Evolutionary conservation across 2,329 filamentous ascomycete genomes (phyloP), one percentile per base, ranked within the genome.

Genomic region (Plectosphaerella plurivora): DNA sequence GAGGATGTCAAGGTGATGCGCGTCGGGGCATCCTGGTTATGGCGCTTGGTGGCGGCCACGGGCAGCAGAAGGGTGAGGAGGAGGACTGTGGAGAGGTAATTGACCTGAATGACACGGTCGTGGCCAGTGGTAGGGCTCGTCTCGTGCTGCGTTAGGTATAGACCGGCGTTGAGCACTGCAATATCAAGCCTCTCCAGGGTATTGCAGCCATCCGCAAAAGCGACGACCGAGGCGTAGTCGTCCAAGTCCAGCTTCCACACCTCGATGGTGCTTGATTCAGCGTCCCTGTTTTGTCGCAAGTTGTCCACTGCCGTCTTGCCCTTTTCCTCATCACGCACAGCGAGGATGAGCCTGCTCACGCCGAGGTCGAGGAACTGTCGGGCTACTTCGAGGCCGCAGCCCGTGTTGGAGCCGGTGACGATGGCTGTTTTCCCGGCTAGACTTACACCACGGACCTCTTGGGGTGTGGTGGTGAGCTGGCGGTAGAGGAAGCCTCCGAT

Each of bases 51-150:
- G 51, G 72, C 70, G 2, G 81, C 63, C 33, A 73, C 70, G 0
- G 76, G 78, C 0, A 82, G 59, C 4, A 81, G 52, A 0, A 79
- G 63, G 1, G 79, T 59, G 0, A 68, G 69, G 1, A 83, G 64
- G 1, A 82, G 61, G 8, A 76, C 68, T 0, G 76, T 81, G 18
- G 68, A 74, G 52, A 82, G 67, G n/a, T 79, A 77, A 54, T 83
- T 82, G 44, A 76, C 70, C 0, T 77, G 78, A 42, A 82, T 60
- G 3, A 66, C 72, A 28, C 65, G 63, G 56, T 82, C 79, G 1
- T 69, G 62, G 4, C 18, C 20, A 0, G 70, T 73, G 0, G 62
- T 58, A 7, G 63, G 53, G 25, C 61, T 50, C 12, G 56, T 35
- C 9, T 53, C 47, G 14, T 56, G 57, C 10, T 28, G 73, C 55